Base-by-base conservation (phyloP, 2,329 filamentous ascomycete species). In the Sclerotiophoma versabilis region DNA sequence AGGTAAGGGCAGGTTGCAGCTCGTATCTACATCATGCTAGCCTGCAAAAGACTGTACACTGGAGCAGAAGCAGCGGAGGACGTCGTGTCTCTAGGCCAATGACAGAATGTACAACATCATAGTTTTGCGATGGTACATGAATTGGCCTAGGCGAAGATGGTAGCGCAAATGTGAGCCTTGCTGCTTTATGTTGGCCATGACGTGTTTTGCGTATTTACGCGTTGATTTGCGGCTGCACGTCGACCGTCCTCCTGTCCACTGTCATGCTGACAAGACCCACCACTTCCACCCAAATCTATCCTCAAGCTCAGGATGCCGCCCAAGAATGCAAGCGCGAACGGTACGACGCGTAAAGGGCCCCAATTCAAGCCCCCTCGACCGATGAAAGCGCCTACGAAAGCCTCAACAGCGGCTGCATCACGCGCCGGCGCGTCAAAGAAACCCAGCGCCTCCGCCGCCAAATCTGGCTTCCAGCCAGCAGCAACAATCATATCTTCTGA, bases 311-410 rank as follows among this genome's bases (percentile, higher is more conserved):
- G 22, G 14, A 71, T 71, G 69, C 66, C 69, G 8, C 68, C 64
- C 1, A 70, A 70, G 30, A 65, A 60, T 45, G 52, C 64, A 23
- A 49, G 44, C 38, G 30, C 62, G 8, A 67, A 64, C 43, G 49
- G 56, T 17, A 26, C 57, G 4, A 57, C 62, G 25, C 65, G 71
- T n/a, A 73, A 70, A 55, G 70, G 69, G 0, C 69, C 71, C 3
- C 64, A 71, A 1, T 76, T 76, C 60, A 74, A 76, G 20, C 73
- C 74, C 9, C 74, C 73, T 7, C 68, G 72, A 15, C 72, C 70
- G 4, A 64, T 73, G 32, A 70, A 73, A 46, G 53, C 63, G 23
- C 25, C 65, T 11, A 52, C 65, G 7, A 60, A 69, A 43, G 34
- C 63, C 10, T 46, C 70, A 8, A 55, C 62, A 15, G 41, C 59